These are phyloP conservation scores for Garcileccinum viscosum DNA, from an alignment of 1,284 basidiomycete species.

Conservation along the genomic window DNA sequence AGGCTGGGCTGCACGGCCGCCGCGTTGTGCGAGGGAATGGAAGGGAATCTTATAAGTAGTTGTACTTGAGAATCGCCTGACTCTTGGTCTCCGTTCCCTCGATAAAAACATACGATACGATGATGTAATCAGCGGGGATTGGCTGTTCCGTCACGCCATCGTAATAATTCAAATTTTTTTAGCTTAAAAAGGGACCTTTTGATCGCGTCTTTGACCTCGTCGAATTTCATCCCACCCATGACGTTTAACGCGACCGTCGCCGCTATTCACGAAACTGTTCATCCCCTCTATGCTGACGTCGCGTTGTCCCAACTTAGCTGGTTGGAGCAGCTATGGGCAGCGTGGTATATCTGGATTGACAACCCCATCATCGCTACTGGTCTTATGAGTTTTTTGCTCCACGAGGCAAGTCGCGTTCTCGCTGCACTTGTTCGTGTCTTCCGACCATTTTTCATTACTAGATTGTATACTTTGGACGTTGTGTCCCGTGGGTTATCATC, in stretches of 20 bases:
- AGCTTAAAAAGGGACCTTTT: background rate
- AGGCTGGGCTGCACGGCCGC: background rate
- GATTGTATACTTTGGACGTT: conserved; percentile 97
- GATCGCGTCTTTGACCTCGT: background rate
- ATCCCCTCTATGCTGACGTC: conserved; percentile 60
- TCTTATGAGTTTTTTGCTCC: conserved; percentile 90
- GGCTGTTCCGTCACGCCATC: background rate
- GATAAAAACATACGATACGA: background rate
- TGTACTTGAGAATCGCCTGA: background rate
- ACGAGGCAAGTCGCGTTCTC: conserved; percentile 73
- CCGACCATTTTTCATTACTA: conserved; percentile 37
- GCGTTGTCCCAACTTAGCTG: conserved; percentile 75
- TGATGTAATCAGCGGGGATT: background rate
- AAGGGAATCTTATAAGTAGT: background rate
- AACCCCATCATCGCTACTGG: conserved; percentile 96
- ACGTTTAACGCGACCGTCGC: conserved; percentile 45
- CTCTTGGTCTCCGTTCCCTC: background rate
- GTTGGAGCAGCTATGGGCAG: conserved; percentile 81
- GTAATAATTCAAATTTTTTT: background rate
- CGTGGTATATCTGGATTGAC: conserved; percentile 86
- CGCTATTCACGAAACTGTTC: conserved; percentile 29
- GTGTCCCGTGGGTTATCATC: conserved; percentile 95
- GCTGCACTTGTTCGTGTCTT: background rate
- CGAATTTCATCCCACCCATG: conserved; percentile 19
- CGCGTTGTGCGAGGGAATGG: background rate